phyloP scores from a whole-genome alignment of 768 basidiomycete genomes.

The Lactarius sp. region DNA sequence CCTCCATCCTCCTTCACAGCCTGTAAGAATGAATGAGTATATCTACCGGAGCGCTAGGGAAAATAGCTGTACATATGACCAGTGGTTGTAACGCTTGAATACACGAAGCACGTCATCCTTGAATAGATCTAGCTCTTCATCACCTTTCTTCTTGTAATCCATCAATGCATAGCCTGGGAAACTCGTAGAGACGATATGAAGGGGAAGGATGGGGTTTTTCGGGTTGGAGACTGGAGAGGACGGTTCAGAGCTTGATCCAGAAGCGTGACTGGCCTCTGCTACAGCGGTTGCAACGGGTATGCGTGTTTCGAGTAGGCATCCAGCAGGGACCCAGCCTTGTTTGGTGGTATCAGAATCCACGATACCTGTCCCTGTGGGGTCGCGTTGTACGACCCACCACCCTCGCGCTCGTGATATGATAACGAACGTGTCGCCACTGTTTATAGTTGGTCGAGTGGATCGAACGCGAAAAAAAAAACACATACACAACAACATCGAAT shows the following conservation, averaged over 20 bases:
- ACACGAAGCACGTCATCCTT: conserved; percentile 89
- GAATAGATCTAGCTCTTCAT: conserved; percentile 83
- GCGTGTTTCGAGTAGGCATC: conserved; percentile 90
- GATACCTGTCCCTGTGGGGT: conserved; percentile 77
- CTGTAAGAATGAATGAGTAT: conserved; percentile 36
- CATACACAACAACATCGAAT: conserved; percentile 94
- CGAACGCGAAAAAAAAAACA: conserved; percentile 26
- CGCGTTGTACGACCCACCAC: conserved; percentile 99
- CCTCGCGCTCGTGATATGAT: conserved; percentile 92
- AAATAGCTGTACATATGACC: conserved; percentile 71
- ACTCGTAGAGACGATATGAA: conserved; percentile 93
- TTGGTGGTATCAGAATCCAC: conserved; percentile 72
- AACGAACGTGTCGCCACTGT: conserved; percentile 87
- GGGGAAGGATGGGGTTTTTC: conserved; percentile 80
- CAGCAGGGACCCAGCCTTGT: conserved; percentile 97
- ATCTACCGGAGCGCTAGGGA: conserved; percentile 11
- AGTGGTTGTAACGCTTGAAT: conserved; percentile 97
- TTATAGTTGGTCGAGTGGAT: conserved; percentile 12
- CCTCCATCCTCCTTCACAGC: conserved; percentile 92
- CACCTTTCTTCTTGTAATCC: conserved; percentile 93
- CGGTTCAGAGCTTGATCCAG: conserved; percentile 38
- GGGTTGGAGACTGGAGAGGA: conserved; percentile 27
- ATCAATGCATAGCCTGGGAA: conserved; percentile 95
- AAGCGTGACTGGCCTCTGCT: conserved; percentile 70
- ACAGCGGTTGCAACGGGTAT: conserved; percentile 87